Evolutionary conservation across 2,329 filamentous ascomycete species (phyloP).

Genomic region (Aspergillus pseudoglaucus): DNA sequence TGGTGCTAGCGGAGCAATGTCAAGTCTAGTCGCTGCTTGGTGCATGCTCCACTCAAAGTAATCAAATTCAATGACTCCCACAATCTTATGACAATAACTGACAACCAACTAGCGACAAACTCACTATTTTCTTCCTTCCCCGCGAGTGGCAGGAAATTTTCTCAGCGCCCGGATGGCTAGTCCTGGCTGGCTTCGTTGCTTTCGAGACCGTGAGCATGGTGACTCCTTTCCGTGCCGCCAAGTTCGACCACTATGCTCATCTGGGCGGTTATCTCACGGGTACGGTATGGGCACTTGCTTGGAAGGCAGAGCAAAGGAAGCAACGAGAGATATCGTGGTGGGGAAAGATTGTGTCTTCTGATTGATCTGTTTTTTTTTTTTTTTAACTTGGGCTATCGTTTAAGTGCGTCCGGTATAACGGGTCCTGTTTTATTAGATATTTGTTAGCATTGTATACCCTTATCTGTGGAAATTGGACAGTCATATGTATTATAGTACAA

Average conservation of each 20-base stretch:
- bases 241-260: conserved; percentile 38
- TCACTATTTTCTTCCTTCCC: conserved; percentile 38
- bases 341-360: conserved; percentile 3
- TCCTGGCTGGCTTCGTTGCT: conserved; percentile 30
- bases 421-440: not conserved
- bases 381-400: not conserved
- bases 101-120: conserved; percentile 27
- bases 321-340: conserved; percentile 11
- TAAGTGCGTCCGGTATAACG: not conserved
- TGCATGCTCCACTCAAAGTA: conserved; percentile 44
- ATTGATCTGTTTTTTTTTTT: not conserved
- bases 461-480: not conserved
- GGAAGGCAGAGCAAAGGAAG: conserved; percentile 10
- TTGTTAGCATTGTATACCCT: not conserved
- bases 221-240: conserved; percentile 23
- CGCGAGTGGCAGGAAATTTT: conserved; percentile 33
- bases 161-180: conserved; percentile 35
- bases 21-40: conserved; percentile 45
- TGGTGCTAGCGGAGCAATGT: conserved; percentile 47
- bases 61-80: no score
- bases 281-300: conserved; percentile 13
- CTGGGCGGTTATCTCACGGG: conserved; percentile 37
- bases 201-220: conserved; percentile 31
- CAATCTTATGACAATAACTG: conserved; percentile 1
- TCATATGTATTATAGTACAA: not conserved